Conservation (phyloP, 208 protist species). For the Leishmania braziliensis region DNA sequence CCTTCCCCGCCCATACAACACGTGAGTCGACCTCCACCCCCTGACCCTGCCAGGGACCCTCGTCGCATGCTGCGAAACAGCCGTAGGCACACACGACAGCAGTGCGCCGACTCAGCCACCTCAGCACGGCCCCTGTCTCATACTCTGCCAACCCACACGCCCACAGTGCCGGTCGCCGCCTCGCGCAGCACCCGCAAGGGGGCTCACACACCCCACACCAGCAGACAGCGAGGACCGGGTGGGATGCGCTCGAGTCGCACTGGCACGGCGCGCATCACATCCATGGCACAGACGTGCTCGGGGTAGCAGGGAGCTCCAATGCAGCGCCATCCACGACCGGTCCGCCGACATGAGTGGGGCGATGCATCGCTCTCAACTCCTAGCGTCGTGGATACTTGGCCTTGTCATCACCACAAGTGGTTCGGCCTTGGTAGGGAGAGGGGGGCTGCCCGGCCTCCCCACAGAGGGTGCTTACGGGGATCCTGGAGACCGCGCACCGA, state of each 20-base stretch:
- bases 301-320: background rate
- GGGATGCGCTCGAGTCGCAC: background rate
- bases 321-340: background rate
- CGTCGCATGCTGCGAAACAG: background rate
- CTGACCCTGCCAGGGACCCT: background rate
- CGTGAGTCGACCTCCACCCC: background rate
- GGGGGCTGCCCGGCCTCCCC: background rate
- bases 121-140: too few relatives aligned
- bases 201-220: background rate
- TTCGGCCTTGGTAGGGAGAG: background rate
- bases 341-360: background rate
- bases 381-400: background rate
- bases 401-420: background rate
- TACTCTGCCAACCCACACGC: background rate
- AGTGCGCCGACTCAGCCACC: too few relatives aligned
- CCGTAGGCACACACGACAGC: too few relatives aligned
- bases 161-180: background rate
- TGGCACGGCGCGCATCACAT: background rate
- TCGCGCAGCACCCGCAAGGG: background rate
- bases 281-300: background rate
- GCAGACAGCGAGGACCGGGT: background rate
- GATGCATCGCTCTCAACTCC: background rate
- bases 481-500: too few relatives aligned
- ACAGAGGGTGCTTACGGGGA: background rate
- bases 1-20: background rate